Base-by-base conservation (phyloP, 179 eudicot genomes). In the Spergularia azorica region DNA sequence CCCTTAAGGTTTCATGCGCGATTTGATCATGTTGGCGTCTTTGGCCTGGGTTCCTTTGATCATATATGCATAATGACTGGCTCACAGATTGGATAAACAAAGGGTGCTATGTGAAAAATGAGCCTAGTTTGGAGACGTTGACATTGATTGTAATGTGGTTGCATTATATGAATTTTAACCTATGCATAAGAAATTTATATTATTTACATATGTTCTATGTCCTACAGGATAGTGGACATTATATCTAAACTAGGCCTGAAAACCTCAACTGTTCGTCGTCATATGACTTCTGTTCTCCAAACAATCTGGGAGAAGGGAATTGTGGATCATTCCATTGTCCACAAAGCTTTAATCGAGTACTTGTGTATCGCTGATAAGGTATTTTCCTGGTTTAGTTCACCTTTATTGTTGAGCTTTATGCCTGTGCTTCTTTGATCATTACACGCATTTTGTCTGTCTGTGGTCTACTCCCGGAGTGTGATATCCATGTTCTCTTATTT, bases 251-350 rank as follows among this genome's bases (percentile, higher is more conserved):
- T 96, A 57, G 88, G 88, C 70, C 84, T 96, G 70, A 89, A 86
- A 80, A 96, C 87, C 84, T 67, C 86, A 62, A 87, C 92, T 50
- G 97, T 94, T 58, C 51, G 86, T 73, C 89, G 90, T 63, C 97
- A 96, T 82, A 94, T 96, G 99, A 75, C 83, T 73, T 67, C 84
- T 64, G 88, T 88, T 48, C 79, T 96, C 63, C 94, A 88, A 84
- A 91, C 99, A 70, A 89, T 96, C 72, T 70, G 94, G 80, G 99
- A 94, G 86, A 94, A 96, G 79, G 97, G 96, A 73, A 96, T 96
- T 65, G 88, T 96, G 71, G 99, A 96, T 81, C 99, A 96, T 83
- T 88, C 96, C 10, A 94, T 96, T 76, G 88, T 87, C 72, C 98
- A 96, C 83, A 92, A 81, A 86, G 91, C 92, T 36, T 80, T 96